Evolutionary conservation across 768 basidiomycete genomes (phyloP).

Genomic region (Amanita molliuscula): DNA sequence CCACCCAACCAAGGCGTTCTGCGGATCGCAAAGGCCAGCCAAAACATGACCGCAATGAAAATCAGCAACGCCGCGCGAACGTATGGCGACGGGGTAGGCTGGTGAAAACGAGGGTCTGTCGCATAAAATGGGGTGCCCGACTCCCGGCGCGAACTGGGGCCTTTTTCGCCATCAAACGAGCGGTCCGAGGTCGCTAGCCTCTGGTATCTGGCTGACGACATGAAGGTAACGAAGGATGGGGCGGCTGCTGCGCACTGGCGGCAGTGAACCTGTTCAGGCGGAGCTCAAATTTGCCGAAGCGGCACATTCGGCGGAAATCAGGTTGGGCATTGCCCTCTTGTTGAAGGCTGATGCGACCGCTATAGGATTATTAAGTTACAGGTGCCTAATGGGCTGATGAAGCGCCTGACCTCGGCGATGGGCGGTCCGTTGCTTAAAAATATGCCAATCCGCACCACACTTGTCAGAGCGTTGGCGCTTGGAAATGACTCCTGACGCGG

Average conservation of each 20-base stretch:
- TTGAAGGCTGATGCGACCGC: too few relatives aligned
- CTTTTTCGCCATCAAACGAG: slow-evolving; percentile 1
- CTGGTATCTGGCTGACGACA: slow-evolving; percentile 10
- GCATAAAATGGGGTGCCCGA: slow-evolving; percentile 13
- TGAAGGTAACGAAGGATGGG: not conserved
- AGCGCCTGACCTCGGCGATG: too few relatives aligned
- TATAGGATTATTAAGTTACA: too few relatives aligned
- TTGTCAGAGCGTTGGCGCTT: too few relatives aligned
- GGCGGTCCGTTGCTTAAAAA: too few relatives aligned
- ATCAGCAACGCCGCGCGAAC: slow-evolving; percentile 37
- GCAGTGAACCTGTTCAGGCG: not conserved
- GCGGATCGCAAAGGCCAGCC: slow-evolving; percentile 22
- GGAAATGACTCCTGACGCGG: too few relatives aligned
- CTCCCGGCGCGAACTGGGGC: not conserved
- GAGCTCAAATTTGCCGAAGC: not conserved
- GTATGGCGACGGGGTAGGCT: slow-evolving; percentile 39
- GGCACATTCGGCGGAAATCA: not conserved
- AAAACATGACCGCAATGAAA: slow-evolving; percentile 29
- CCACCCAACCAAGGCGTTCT: slow-evolving; percentile 16
- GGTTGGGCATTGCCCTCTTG: too few relatives aligned
- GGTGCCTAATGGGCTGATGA: too few relatives aligned
- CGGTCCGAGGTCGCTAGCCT: slow-evolving; percentile 7
- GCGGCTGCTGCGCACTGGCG: too few relatives aligned
- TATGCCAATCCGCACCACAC: too few relatives aligned
- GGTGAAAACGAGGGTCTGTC: slow-evolving; percentile 36